Evolutionary conservation across 1,284 basidiomycete species (phyloP).

Genomic region (Limonomyces culmigenus): DNA sequence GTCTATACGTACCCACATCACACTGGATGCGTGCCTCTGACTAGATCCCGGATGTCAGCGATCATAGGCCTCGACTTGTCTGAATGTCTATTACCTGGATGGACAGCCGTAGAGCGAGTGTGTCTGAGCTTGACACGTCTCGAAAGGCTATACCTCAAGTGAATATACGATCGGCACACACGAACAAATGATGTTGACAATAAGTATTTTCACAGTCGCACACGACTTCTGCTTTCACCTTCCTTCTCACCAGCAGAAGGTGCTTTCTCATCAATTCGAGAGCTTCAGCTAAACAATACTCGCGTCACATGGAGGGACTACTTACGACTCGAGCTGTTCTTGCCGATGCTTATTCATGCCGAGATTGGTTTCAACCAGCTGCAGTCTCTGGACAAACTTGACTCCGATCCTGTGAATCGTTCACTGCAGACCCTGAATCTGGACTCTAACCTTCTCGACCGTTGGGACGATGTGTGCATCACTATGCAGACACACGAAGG

Average conservation of each 20-base stretch:
- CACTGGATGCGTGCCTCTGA: constrained; percentile 3
- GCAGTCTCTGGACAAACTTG: constrained; percentile 15
- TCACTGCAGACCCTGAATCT: constrained; percentile 50
- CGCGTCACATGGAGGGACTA: constrained; percentile 58
- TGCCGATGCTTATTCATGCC: constrained; percentile 45
- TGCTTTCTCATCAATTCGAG: constrained; percentile 40
- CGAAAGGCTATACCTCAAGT: too few relatives aligned
- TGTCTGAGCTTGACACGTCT: too few relatives aligned
- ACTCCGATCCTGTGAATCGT: constrained; percentile 9
- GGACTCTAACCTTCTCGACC: constrained; percentile 47
- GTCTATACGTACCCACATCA: constrained; percentile 7
- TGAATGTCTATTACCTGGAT: constrained; percentile 54
- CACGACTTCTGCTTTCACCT: too few relatives aligned
- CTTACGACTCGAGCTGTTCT: constrained; percentile 27
- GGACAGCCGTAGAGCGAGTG: too few relatives aligned
- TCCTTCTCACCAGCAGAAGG: too few relatives aligned
- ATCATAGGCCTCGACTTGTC: constrained; percentile 58
- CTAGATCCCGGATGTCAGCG: background rate
- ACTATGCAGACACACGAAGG: background rate
- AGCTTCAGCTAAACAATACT: constrained; percentile 66
- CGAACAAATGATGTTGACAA: too few relatives aligned
- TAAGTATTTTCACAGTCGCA: too few relatives aligned
- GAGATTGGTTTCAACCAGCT: constrained; percentile 71
- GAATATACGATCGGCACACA: too few relatives aligned
- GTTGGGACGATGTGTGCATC: constrained; percentile 37